Evolutionary conservation across 1,284 basidiomycete genomes (phyloP).

Genomic region (Naganishia albida): DNA sequence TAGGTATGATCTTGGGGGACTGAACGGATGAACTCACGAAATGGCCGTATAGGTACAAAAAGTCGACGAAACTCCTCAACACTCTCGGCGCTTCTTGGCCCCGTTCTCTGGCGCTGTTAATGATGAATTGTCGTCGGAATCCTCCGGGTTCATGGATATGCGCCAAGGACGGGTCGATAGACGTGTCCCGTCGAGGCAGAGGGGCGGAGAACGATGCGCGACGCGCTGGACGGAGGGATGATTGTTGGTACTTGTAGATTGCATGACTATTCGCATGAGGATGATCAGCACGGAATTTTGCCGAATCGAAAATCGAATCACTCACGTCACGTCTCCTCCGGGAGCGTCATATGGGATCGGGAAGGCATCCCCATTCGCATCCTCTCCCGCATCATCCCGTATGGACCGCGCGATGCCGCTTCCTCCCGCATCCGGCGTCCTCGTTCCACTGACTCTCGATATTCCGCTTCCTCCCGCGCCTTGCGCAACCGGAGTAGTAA

Average conservation of each 20-base stretch:
- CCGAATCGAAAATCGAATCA: constrained; percentile 42
- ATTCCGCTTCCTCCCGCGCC: constrained; percentile 28
- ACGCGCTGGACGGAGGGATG: constrained; percentile 64
- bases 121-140: constrained; percentile 82
- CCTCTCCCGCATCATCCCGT: constrained; percentile 45
- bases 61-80: constrained; percentile 86
- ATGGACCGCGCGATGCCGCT: constrained; percentile 27
- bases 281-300: constrained; percentile 35
- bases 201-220: constrained; percentile 68
- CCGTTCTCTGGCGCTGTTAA: constrained; percentile 68
- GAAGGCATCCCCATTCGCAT: constrained; percentile 64
- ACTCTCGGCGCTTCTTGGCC: constrained; percentile 66
- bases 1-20: background rate
- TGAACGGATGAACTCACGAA: constrained; percentile 66
- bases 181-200: constrained; percentile 53
- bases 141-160: constrained; percentile 93
- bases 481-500: constrained; percentile 40
- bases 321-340: constrained; percentile 87
- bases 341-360: constrained; percentile 79
- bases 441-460: constrained; percentile 15
- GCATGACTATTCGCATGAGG: constrained; percentile 64
- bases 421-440: constrained; percentile 5
- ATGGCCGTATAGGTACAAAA: constrained; percentile 87
- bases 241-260: constrained; percentile 89
- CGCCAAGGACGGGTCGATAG: constrained; percentile 68